Percentiles rank a stretch among this genome's conserved stretches.
These are phyloP conservation scores for Bipolaris bicolor DNA, from an alignment of 2,329 filamentous ascomycete species.

Conservation along the genomic window DNA sequence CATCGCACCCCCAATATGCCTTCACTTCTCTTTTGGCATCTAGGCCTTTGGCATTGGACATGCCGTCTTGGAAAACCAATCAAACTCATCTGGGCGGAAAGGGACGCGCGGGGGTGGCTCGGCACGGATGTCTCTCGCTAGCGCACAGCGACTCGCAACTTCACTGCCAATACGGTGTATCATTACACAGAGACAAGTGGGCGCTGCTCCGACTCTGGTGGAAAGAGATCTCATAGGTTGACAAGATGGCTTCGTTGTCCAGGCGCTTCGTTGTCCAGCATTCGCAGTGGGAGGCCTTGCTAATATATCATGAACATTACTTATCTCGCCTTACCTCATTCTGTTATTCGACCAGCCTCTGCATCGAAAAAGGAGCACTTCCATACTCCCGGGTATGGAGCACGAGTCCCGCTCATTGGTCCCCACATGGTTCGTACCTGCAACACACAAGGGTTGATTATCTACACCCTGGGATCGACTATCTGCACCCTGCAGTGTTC, in stretches of 20 bases:
- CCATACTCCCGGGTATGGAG: conserved; percentile 16
- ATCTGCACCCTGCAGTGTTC: conserved; percentile 6
- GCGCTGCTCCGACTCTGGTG: neutral
- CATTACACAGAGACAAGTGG: neutral
- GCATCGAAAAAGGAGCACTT: conserved; percentile 7
- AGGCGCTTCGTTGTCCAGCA: neutral
- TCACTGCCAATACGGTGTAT: neutral
- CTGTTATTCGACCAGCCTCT: conserved; percentile 13
- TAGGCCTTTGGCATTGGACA: neutral
- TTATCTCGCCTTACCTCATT: conserved; percentile 22
- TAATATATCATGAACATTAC: neutral
- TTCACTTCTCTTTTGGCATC: neutral
- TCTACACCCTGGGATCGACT: conserved; percentile 13
- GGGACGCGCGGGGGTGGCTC: conserved; percentile 14
- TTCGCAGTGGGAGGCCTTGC: neutral
- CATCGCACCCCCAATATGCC: neutral
- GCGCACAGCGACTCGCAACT: conserved; percentile 13
- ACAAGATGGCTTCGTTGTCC: neutral
- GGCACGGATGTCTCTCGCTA: conserved; percentile 1
- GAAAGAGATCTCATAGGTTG: neutral
- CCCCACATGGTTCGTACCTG: conserved; percentile 12
- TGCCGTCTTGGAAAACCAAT: conserved; percentile 11
- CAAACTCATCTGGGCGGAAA: neutral
- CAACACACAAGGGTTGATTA: conserved; percentile 11
- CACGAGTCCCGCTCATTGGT: conserved; percentile 14